Conservation (phyloP, 192 early-diverging fungal genomes). For the Dimargaris verticillata region DNA sequence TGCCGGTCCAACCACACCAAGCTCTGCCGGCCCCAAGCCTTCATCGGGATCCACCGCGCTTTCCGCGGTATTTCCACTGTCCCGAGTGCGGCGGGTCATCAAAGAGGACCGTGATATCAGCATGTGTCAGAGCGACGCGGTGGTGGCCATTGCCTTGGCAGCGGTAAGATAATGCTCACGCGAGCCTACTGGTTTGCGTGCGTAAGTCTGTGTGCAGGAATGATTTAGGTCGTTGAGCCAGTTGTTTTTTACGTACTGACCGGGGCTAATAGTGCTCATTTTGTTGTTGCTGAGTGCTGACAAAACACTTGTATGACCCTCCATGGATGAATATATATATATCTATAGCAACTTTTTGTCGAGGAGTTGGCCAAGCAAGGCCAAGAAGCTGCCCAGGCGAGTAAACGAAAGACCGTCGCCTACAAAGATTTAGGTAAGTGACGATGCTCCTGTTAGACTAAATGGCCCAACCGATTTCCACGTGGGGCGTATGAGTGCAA, state of each 20-base stretch:
- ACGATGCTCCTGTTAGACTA: not conserved
- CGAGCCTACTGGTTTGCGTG: not conserved
- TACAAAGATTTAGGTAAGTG: constrained; percentile 7
- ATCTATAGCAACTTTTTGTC: not conserved
- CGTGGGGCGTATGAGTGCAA: too few relatives aligned
- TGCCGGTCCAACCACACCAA: too few relatives aligned
- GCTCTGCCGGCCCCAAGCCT: too few relatives aligned
- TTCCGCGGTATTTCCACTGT: not conserved
- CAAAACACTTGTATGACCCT: not conserved
- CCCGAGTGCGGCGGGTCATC: not conserved
- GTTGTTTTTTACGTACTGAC: not conserved
- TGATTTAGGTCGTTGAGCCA: not conserved
- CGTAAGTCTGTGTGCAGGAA: not conserved
- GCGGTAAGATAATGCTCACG: not conserved
- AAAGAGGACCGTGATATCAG: constrained; percentile 7
- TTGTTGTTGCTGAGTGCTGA: not conserved
- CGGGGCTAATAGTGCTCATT: not conserved
- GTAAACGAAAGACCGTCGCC: constrained; percentile 4
- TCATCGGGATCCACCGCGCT: not conserved
- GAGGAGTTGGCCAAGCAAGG: not conserved
- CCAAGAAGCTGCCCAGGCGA: not conserved
- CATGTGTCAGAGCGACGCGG: constrained; percentile 2
- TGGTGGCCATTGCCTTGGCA: constrained; percentile 1
- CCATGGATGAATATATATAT: not conserved
- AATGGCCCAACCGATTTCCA: too few relatives aligned